Conservation (phyloP, 345 rosid species). For the Garcia nutans region DNA sequence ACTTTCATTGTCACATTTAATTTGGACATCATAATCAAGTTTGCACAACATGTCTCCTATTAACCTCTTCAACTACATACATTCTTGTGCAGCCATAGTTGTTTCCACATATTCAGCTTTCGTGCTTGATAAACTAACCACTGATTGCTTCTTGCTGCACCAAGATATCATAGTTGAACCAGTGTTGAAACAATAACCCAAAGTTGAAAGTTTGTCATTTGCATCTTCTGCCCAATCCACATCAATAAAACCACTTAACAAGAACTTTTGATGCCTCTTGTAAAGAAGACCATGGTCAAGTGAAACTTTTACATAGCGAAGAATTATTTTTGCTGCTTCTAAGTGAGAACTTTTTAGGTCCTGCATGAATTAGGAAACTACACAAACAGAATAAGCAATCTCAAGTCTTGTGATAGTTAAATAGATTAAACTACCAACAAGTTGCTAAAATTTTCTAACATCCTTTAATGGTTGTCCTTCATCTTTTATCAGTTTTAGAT, state of each 20-base stretch:
- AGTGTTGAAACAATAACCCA: neutral
- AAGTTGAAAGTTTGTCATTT: too few species aligned
- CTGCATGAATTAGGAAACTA: constrained; percentile 5
- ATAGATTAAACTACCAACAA: too few species aligned
- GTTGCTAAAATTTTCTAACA: too few species aligned
- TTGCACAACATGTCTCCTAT: constrained; percentile 2
- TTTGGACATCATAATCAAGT: neutral
- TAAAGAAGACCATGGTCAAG: too few species aligned
- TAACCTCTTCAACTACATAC: constrained; percentile 10
- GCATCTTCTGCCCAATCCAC: neutral
- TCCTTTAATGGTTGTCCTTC: too few species aligned
- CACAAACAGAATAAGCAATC: neutral
- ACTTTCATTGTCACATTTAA: constrained; percentile 12
- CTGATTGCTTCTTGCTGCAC: constrained; percentile 8
- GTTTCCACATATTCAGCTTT: too few species aligned
- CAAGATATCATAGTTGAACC: neutral
- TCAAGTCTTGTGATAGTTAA: neutral
- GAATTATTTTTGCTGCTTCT: neutral
- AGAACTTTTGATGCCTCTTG: neutral
- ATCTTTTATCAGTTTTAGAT: too few species aligned
- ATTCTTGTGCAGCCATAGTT: neutral
- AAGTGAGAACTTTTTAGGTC: neutral
- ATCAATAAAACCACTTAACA: constrained; percentile 8
- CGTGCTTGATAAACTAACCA: too few species aligned
- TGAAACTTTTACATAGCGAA: constrained; percentile 11